Evolutionary conservation across 495 filamentous ascomycete species (phyloP).

Genomic region (Corynascus novoguineensis): DNA sequence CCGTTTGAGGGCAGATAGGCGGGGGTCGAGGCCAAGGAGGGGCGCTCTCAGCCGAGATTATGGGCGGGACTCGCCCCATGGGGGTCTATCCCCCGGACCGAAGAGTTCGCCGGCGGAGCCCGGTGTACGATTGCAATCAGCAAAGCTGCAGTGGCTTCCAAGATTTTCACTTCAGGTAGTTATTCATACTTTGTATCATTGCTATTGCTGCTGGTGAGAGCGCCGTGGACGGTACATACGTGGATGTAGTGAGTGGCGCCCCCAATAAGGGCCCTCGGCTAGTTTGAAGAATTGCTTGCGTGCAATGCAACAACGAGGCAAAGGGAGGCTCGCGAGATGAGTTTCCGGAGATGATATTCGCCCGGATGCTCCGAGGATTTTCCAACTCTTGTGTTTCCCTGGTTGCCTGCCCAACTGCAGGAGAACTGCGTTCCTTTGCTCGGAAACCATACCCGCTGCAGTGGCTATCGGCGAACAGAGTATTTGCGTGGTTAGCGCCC

Average conservation of each 20-base stretch:
- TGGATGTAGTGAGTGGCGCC: neutral
- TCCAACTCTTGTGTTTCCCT: neutral
- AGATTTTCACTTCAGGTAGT: too few relatives aligned
- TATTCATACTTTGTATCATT: too few relatives aligned
- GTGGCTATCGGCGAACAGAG: neutral
- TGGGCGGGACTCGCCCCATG: neutral
- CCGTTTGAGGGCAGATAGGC: too few relatives aligned
- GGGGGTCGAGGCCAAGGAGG: neutral
- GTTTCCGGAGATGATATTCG: constrained; percentile 4
- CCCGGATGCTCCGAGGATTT: neutral
- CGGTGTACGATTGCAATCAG: neutral
- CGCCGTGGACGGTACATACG: too few relatives aligned
- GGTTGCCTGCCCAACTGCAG: neutral
- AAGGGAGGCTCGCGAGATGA: too few relatives aligned
- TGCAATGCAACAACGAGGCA: too few relatives aligned
- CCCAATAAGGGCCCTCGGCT: neutral
- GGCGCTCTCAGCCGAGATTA: constrained; percentile 13
- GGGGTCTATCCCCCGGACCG: neutral
- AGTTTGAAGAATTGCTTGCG: neutral
- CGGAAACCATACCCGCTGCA: constrained; percentile 10
- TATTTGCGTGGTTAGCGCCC: too few relatives aligned
- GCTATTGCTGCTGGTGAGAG: neutral
- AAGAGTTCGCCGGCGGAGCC: neutral
- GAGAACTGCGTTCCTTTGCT: neutral
- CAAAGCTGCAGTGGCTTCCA: neutral